Evolutionary conservation across 495 filamentous ascomycete genomes (phyloP), one percentile per base, ranked within the genome.

Genomic region (Aspergillus ostianus): DNA sequence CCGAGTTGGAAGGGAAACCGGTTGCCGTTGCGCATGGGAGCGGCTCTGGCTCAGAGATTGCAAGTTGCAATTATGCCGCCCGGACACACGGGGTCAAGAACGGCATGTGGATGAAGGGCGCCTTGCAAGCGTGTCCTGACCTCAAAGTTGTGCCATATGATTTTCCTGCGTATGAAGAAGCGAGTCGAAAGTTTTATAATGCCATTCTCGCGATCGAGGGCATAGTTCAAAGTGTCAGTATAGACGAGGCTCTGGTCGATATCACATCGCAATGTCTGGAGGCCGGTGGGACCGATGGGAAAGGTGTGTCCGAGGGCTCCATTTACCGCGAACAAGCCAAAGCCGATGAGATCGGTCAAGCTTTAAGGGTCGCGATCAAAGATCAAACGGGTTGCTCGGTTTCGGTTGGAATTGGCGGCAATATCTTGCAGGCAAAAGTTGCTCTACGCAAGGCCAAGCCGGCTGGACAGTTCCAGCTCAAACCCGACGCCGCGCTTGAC

Each of bases 31-130:
- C 94, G 19, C 94, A 98, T 70, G 87, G 93, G 19, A 81, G 80
- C 26, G 93, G 93, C 0, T 83, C 85, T 45, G 90, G 92, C 19
- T 96, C 92, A 1, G 94, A 98, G 67, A 97, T 98, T 63, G 94
- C 94, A 8, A 96, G 92, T 57, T 98, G 94, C 72, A 98, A 97
- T 70, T 98, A 98, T 70, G 84, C 87, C 20, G 94, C 95, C 3
- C 85, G 94, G 21, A 81, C 83, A 20, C 92, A 84, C 64, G 94
- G 93, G 0, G 80, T 98, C 53, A 96, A 91, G 69, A 98, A 98
- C 61, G 94, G 95, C 9, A 97, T 97, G 95, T 98, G 94, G 94
- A 96, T 98, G 92, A 93, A 92, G 66, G 79, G 82, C 29, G 94
- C 95, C 3, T 79, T 87, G 62, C 85, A 93, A 60, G 75, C 92